These are phyloP conservation scores for Collybiopsis luxurians DNA, from an alignment of 768 basidiomycete species.

Conservation along the genomic window DNA sequence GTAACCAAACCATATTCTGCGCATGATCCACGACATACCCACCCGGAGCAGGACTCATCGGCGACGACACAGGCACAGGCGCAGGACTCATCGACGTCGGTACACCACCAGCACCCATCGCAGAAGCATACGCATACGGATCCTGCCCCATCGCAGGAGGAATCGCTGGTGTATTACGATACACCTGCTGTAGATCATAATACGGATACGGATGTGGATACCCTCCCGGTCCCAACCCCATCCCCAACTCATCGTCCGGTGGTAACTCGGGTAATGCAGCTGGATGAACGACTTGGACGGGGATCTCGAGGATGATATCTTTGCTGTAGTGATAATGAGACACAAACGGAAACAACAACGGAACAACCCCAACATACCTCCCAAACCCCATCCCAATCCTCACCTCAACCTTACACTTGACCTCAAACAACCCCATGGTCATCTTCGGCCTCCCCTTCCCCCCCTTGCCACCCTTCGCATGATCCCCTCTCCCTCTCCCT, in stretches of 20 bases:
- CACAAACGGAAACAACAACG: conserved; percentile 3
- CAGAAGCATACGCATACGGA: no score
- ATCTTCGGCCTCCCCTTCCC: conserved; percentile 17
- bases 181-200: background rate
- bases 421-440: conserved; percentile 64
- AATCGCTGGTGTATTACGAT: no score
- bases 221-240: no score
- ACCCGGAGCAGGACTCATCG: background rate
- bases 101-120: no score
- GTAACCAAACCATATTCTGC: conserved; percentile 8
- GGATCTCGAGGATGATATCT: conserved; percentile 64
- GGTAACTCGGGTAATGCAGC: conserved; percentile 45
- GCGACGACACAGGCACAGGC: no score
- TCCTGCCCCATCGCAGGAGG: no score
- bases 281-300: conserved; percentile 64
- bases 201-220: conserved; percentile 7
- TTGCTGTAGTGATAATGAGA: conserved; percentile 44
- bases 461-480: conserved; percentile 15
- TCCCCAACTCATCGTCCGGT: no score
- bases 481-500: conserved; percentile 14
- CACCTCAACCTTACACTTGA: conserved; percentile 59
- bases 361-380: conserved; percentile 50
- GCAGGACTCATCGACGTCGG: no score
- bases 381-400: conserved; percentile 70
- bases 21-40: background rate